These are phyloP conservation scores for Trichophyton simii DNA, from an alignment of 2,329 filamentous ascomycete species.

Conservation along the genomic window DNA sequence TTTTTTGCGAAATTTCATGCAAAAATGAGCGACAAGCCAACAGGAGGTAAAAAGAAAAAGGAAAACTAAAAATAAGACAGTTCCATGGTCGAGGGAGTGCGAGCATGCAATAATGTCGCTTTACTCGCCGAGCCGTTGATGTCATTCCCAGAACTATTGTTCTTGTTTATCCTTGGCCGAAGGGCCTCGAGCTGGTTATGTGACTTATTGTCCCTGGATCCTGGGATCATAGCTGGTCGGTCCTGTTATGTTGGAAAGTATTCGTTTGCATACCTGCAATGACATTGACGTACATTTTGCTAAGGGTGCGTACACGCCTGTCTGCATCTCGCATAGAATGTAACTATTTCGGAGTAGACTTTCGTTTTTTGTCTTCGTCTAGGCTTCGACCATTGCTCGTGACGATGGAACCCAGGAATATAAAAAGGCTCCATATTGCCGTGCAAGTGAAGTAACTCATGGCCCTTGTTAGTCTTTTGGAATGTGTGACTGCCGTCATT, in stretches of 20 bases:
- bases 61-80: neutral
- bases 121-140: neutral
- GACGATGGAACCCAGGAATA: too few relatives aligned
- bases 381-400: too few relatives aligned
- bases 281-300: too few relatives aligned
- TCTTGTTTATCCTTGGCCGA: neutral
- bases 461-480: too few relatives aligned
- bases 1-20: neutral
- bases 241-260: too few relatives aligned
- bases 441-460: too few relatives aligned
- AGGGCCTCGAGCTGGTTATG: neutral
- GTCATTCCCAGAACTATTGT: neutral
- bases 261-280: too few relatives aligned
- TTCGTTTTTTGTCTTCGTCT: too few relatives aligned
- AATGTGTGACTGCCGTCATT: neutral
- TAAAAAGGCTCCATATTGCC: too few relatives aligned
- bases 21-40: neutral
- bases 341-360: too few relatives aligned
- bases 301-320: too few relatives aligned
- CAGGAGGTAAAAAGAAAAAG: neutral
- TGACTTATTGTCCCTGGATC: neutral
- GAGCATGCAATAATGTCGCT: neutral
- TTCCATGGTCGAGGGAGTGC: neutral
- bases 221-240: neutral
- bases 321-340: too few relatives aligned